Conservation (phyloP, 1,284 basidiomycete species). For the Termitomyces sp. region DNA sequence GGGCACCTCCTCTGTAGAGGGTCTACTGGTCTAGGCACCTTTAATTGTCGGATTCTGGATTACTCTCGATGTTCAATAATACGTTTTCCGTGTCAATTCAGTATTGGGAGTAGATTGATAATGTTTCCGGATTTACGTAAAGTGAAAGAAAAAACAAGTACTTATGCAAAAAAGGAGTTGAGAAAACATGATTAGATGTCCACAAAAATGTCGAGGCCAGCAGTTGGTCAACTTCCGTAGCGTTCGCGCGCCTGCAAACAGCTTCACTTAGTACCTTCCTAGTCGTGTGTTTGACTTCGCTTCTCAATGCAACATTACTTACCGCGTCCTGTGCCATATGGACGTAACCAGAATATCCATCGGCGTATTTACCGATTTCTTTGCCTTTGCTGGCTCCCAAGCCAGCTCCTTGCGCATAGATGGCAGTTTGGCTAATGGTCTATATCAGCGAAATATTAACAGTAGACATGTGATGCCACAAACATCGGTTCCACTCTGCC, state of each 20-base stretch:
- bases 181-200: slow-evolving; percentile 6
- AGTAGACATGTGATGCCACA: neutral
- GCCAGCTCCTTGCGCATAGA: slow-evolving; percentile 83
- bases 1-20: neutral
- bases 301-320: slow-evolving; percentile 25
- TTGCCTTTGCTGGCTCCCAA: slow-evolving; percentile 85
- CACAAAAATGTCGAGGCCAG: neutral
- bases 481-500: slow-evolving; percentile 85
- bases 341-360: slow-evolving; percentile 68
- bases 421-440: slow-evolving; percentile 60
- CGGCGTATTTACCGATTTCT: slow-evolving; percentile 72
- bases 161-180: slow-evolving; percentile 6
- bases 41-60: too few relatives aligned
- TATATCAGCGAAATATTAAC: neutral
- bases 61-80: neutral
- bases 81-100: neutral
- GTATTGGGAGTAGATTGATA: neutral
- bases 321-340: slow-evolving; percentile 71
- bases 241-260: slow-evolving; percentile 43
- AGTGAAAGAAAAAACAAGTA: neutral
- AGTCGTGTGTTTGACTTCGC: slow-evolving; percentile 10
- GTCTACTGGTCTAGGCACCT: too few relatives aligned
- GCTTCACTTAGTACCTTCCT: slow-evolving; percentile 17
- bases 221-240: slow-evolving; percentile 25
- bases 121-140: neutral